Conservation (phyloP, 1,139 yeast genomes). For the Candida glucosophila region DNA sequence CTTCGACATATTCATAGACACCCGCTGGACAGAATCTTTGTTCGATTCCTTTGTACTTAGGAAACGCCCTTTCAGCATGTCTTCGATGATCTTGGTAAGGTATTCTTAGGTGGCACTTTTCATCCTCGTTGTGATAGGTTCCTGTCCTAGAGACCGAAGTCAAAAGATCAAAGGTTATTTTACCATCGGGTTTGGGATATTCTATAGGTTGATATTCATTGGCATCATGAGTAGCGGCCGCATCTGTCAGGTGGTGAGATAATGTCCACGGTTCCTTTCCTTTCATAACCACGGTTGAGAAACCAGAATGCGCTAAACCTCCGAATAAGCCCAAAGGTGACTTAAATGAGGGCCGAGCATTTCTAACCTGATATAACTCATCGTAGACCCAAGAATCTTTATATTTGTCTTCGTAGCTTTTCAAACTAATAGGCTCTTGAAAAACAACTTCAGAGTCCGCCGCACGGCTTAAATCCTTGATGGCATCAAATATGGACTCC, state of each 20-base stretch:
- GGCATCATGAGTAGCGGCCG: conserved; percentile 64
- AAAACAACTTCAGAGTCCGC: conserved; percentile 39
- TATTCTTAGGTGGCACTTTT: conserved; percentile 77
- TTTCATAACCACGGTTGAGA: conserved; percentile 67
- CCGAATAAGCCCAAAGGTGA: conserved; percentile 63
- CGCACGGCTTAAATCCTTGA: conserved; percentile 41
- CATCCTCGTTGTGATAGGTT: conserved; percentile 91
- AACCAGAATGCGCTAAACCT: conserved; percentile 77
- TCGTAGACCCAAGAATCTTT: conserved; percentile 77
- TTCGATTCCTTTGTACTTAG: conserved; percentile 78
- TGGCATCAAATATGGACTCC: conserved; percentile 59
- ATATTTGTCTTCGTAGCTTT: conserved; percentile 53
- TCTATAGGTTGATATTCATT: conserved; percentile 57
- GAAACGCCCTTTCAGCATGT: conserved; percentile 64
- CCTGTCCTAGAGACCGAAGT: conserved; percentile 95
- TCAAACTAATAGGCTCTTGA: conserved; percentile 39
- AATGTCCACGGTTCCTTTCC: conserved; percentile 90
- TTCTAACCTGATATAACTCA: conserved; percentile 76
- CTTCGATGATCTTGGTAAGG: conserved; percentile 61
- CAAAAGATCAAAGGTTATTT: conserved; percentile 77
- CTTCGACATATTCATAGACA: conserved; percentile 85
- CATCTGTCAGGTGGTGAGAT: conserved; percentile 61
- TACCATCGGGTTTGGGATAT: conserved; percentile 92
- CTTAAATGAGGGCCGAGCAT: conserved; percentile 85
- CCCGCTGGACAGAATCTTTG: conserved; percentile 97